Percentiles rank a stretch among this genome's conserved stretches.
Conservation (phyloP, 495 filamentous ascomycete genomes). For the Neurospora sp. region DNA sequence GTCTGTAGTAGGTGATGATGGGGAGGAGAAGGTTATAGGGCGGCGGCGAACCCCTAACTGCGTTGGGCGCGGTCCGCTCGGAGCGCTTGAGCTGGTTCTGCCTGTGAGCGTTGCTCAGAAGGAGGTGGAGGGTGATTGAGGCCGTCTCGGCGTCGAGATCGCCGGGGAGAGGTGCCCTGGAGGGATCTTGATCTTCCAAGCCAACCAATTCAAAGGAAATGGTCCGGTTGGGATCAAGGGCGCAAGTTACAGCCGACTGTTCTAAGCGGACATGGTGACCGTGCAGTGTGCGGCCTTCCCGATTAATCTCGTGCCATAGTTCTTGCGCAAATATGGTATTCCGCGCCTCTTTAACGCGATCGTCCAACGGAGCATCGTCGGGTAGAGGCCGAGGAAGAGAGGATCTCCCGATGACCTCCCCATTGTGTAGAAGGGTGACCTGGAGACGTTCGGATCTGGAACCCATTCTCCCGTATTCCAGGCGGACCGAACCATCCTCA, state of each 20-base stretch:
- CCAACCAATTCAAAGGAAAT: conserved; percentile 48
- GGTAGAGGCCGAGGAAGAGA: conserved; percentile 27
- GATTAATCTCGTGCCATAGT: conserved; percentile 80
- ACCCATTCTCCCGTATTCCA: conserved; percentile 57
- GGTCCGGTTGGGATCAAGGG: conserved; percentile 27
- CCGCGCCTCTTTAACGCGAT: conserved; percentile 67
- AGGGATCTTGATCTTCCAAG: conserved; percentile 23
- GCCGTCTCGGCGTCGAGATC: conserved; percentile 46
- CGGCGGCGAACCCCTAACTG: conserved; percentile 33
- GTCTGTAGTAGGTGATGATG: conserved; percentile 52
- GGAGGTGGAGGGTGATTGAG: conserved; percentile 49
- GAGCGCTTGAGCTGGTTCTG: conserved; percentile 43
- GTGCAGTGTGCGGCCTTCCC: conserved; percentile 63
- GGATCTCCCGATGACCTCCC: conserved; percentile 43
- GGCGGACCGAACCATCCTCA: conserved; percentile 59
- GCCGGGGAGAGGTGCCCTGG: conserved; percentile 13
- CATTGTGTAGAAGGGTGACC: conserved; percentile 43
- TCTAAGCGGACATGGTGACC: conserved; percentile 54
- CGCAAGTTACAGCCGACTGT: conserved; percentile 47
- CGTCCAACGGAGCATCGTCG: conserved; percentile 38
- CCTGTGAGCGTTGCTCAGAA: conserved; percentile 59
- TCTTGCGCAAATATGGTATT: conserved; percentile 88
- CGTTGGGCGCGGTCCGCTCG: not conserved
- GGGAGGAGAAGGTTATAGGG: conserved; percentile 56
- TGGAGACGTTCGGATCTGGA: conserved; percentile 52